Evolutionary conservation across 768 basidiomycete species (phyloP), one percentile per base, ranked within the genome.

Genomic region (Lactarius tabidus): DNA sequence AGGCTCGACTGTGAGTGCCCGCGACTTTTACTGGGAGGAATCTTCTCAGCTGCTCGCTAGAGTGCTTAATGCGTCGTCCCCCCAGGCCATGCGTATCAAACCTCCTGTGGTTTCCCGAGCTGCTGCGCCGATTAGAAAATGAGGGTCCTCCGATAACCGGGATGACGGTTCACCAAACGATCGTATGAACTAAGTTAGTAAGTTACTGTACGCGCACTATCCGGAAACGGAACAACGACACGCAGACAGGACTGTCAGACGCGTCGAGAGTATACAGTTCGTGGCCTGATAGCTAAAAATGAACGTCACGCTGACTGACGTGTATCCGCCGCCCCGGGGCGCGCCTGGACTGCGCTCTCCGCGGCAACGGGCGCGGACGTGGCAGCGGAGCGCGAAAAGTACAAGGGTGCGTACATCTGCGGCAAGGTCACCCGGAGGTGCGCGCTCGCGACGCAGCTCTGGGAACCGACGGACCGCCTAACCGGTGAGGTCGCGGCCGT

Each of bases 261-360:
- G 60, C 45, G 14, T 35, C 53, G n/a, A 54, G 35, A 17, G 9
- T 9, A 33, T 54, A 61, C 26, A 39, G 60, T n/a, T 54, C 54
- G 3, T 57, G 62, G 62, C n/a, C n/a, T n/a, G n/a, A n/a, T 63
- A 39, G 62, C 39, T 57, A 54, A 63, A 55, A 6, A 6, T 43
- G n/a, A 48, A 14, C 23, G 31, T 56, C 38, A 23, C 54, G 38
- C 10, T 56, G 54, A 56, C 9, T 45, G 54, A 45, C 39, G 28
- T 20, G 52, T 12, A 57, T 63, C 53, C 62, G 17, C 54, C 36
- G 39, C 29, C 7, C 26, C 2, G 38, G 26, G 61, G 61, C 23
- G 33, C n/a, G 18, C 61, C 14, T 45, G 38, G 33, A 62, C 62
- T 9, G 43, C 62, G 33, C 62, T 63, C 26, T 63, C 57, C 54